A percentile compares a stretch with the other conserved stretches of the same genome.
Conservation (phyloP, 495 filamentous ascomycete species). For the Evansstolkia leycettana region DNA sequence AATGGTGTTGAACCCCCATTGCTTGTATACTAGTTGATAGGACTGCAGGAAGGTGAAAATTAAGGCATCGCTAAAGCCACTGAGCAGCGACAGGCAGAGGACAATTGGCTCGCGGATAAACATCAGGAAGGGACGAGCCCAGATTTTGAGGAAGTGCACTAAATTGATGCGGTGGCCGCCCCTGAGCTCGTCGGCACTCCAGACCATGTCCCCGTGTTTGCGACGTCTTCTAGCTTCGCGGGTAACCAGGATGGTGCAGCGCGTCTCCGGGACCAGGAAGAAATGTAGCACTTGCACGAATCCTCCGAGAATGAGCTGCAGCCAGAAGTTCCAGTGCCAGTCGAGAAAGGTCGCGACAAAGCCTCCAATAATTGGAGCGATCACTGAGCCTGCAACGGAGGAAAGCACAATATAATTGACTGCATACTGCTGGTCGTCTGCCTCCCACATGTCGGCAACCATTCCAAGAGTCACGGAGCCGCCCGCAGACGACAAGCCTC, state of each 20-base stretch:
- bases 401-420: conserved; percentile 59
- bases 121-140: conserved; percentile 58
- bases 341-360: conserved; percentile 46
- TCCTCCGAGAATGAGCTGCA: conserved; percentile 57
- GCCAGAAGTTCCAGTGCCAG: conserved; percentile 65
- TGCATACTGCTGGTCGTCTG: conserved; percentile 45
- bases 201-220: conserved; percentile 35
- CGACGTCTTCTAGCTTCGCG: conserved; percentile 46
- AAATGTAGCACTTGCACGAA: conserved; percentile 48
- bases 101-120: conserved; percentile 62
- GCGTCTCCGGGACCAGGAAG: conserved; percentile 53
- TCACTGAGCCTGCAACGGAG: conserved; percentile 53
- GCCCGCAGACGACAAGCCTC: conserved; percentile 56
- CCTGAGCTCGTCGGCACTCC: conserved; percentile 44
- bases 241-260: conserved; percentile 49
- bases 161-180: conserved; percentile 25
- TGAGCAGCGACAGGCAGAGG: conserved; percentile 49
- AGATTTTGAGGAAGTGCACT: conserved; percentile 39
- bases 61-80: conserved; percentile 59
- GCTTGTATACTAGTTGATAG: conserved; percentile 44
- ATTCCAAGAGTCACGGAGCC: conserved; percentile 64
- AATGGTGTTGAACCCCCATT: conserved; percentile 46
- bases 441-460: conserved; percentile 59
- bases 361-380: conserved; percentile 63
- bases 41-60: conserved; percentile 62